These are phyloP conservation scores for Nicotiana tabacum DNA, from an alignment of 257 asterid species.

Conservation along the genomic window DNA sequence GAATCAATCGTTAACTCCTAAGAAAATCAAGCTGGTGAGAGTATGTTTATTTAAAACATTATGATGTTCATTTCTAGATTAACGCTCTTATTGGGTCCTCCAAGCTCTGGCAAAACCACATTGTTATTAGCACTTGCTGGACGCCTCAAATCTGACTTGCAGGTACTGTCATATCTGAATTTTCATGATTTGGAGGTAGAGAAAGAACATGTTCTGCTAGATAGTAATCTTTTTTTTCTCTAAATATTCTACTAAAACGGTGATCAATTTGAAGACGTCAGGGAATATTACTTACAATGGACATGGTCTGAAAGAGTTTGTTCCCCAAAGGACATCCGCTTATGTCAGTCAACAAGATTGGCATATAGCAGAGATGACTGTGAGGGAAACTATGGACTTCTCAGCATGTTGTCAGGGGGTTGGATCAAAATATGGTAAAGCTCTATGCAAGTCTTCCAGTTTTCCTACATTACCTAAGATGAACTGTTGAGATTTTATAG, in stretches of 20 bases:
- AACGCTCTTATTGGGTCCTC: constrained; percentile 89
- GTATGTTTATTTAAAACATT: constrained; percentile 8
- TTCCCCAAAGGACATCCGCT: constrained; percentile 83
- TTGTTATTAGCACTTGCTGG: constrained; percentile 89
- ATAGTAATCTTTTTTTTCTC: neutral
- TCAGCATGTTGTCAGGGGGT: constrained; percentile 91
- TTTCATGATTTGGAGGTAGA: neutral
- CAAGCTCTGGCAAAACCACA: constrained; percentile 97
- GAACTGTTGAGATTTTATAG: constrained; percentile 38
- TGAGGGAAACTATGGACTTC: constrained; percentile 83
- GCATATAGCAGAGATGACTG: constrained; percentile 94
- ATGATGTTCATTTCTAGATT: constrained; percentile 45
- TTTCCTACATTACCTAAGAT: constrained; percentile 25
- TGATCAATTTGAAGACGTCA: constrained; percentile 59
- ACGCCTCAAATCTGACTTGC: constrained; percentile 70
- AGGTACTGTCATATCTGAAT: constrained; percentile 39
- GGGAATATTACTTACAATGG: constrained; percentile 93
- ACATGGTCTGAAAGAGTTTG: constrained; percentile 76
- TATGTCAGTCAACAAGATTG: constrained; percentile 87
- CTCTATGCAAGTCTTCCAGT: constrained; percentile 9
- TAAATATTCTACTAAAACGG: constrained; percentile 24
- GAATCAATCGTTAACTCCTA: constrained; percentile 15
- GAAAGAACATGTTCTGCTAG: neutral
- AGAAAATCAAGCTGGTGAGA: constrained; percentile 12
- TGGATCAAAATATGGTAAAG: constrained; percentile 83